phyloP scores from a whole-genome alignment of 2,329 filamentous ascomycete genomes.

The Ophiosphaerella korrae region DNA sequence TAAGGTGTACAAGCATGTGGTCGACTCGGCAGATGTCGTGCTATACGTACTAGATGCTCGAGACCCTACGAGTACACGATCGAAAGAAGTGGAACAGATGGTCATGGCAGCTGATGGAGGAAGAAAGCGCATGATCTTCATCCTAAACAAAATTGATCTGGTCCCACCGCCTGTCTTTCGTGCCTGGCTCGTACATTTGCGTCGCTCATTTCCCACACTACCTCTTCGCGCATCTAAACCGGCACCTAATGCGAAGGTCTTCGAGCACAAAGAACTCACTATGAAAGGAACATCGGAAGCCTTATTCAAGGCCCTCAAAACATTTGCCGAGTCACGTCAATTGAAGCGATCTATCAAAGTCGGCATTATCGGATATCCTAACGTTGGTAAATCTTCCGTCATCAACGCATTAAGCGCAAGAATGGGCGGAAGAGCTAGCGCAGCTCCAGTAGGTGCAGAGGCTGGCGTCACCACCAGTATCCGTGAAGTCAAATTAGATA shows the following conservation, averaged over 20 bases:
- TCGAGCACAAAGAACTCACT: conserved; percentile 89
- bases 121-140: conserved; percentile 85
- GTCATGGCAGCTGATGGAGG: conserved; percentile 86
- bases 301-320: conserved; percentile 87
- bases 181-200: conserved; percentile 82
- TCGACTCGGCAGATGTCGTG: conserved; percentile 86
- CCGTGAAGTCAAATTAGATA: conserved; percentile 90
- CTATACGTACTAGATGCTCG: conserved; percentile 92
- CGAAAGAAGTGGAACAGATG: conserved; percentile 85
- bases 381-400: conserved; percentile 94
- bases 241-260: conserved; percentile 84
- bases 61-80: conserved; percentile 88
- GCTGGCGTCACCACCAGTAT: conserved; percentile 90
- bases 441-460: conserved; percentile 88
- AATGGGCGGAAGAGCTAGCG: conserved; percentile 69
- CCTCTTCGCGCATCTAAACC: conserved; percentile 83
- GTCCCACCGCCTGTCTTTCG: conserved; percentile 81
- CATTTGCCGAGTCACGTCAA: conserved; percentile 80
- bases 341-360: conserved; percentile 89
- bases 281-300: conserved; percentile 83
- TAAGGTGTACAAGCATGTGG: conserved; percentile 93
- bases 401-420: conserved; percentile 89
- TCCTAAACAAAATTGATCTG: conserved; percentile 95
- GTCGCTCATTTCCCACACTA: conserved; percentile 88
- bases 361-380: conserved; percentile 93